Conservation (phyloP, 2,329 filamentous ascomycete genomes). For the Trichoderma polysporum region DNA sequence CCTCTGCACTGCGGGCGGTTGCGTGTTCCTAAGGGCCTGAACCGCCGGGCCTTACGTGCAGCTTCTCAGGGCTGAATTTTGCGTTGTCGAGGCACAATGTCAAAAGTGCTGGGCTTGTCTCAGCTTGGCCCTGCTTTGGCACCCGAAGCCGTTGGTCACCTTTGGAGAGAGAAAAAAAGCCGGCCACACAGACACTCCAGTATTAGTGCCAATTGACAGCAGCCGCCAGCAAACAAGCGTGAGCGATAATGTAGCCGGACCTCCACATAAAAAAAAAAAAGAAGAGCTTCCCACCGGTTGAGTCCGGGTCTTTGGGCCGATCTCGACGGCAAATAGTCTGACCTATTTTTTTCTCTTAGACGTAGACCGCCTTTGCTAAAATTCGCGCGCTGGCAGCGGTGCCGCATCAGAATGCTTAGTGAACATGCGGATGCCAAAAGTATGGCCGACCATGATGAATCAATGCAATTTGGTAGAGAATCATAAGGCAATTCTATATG, state of each 20-base stretch:
- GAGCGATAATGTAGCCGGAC: background rate
- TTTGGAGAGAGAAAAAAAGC: background rate
- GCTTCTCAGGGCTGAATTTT: background rate
- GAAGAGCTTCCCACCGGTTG: conserved; percentile 5
- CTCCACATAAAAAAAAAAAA: background rate
- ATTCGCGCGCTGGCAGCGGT: conserved; percentile 19
- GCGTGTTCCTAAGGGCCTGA: background rate
- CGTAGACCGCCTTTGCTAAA: conserved; percentile 22
- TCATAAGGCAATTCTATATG: background rate
- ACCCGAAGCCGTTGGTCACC: conserved; percentile 2
- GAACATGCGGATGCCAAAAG: conserved; percentile 1
- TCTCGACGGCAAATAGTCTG: conserved; percentile 18
- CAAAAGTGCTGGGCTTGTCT: conserved; percentile 1
- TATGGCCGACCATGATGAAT: too few species aligned
- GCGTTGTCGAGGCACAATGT: background rate
- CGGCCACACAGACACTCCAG: background rate
- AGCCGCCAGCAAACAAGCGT: background rate
- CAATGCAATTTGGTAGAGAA: too few species aligned
- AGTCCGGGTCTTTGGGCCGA: conserved; percentile 18
- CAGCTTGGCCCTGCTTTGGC: conserved; percentile 4
- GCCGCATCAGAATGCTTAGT: conserved; percentile 17
- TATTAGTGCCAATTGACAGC: background rate
- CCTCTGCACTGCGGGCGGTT: conserved; percentile 13
- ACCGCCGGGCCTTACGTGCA: conserved; percentile 8
- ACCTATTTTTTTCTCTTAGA: too few species aligned